These are phyloP conservation scores for Fonsecaea monophora DNA, from an alignment of 2,329 filamentous ascomycete species.

Conservation along the genomic window DNA sequence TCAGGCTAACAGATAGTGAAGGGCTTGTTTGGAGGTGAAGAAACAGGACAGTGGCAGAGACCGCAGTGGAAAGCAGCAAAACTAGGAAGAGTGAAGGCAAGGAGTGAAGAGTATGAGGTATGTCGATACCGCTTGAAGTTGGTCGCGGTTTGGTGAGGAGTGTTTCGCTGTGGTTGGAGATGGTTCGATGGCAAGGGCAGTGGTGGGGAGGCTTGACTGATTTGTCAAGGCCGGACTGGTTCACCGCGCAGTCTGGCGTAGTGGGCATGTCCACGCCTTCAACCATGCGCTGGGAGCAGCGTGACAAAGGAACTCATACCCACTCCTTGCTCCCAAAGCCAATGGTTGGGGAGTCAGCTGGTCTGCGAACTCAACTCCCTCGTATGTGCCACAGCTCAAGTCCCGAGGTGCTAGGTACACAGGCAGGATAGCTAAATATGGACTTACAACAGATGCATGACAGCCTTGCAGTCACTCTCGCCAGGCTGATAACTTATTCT, in stretches of 20 bases:
- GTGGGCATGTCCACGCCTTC: neutral
- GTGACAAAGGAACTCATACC: neutral
- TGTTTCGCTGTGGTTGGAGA: constrained; percentile 4
- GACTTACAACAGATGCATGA: neutral
- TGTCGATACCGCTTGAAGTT: constrained; percentile 3
- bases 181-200: neutral
- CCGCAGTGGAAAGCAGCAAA: neutral
- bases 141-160: constrained; percentile 1
- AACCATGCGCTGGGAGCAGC: neutral
- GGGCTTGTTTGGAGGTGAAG: neutral
- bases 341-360: neutral
- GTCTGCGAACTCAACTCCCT: neutral
- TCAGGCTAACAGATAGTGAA: constrained; percentile 8
- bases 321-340: neutral
- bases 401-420: neutral
- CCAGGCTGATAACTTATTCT: neutral
- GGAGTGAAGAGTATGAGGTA: neutral
- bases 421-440: neutral
- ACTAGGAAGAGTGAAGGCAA: neutral
- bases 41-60: neutral
- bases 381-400: neutral
- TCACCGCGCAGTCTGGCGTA: neutral
- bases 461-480: constrained; percentile 3
- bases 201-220: constrained; percentile 2
- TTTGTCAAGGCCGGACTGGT: neutral